Percentiles rank a stretch among this genome's conserved stretches.
Conservation (phyloP, 176 grass and related monocot genomes). For the Bonia amplexicaulis region DNA sequence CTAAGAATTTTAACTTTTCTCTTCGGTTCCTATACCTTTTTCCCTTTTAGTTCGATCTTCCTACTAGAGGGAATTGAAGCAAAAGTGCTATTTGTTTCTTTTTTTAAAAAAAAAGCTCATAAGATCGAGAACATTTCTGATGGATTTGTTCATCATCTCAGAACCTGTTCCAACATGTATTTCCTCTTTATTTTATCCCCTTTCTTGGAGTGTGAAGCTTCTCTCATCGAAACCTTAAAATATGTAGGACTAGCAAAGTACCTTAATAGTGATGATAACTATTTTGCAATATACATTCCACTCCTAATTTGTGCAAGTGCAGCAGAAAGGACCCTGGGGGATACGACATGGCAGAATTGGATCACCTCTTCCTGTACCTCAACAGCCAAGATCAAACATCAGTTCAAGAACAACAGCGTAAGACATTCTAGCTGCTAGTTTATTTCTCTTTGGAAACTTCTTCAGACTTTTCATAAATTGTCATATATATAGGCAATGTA, state of each 20-base stretch:
- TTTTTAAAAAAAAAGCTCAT: not conserved
- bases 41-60: not conserved
- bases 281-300: not conserved
- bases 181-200: not conserved
- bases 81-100: not conserved
- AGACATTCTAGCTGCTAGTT: not conserved
- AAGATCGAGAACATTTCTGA: not conserved
- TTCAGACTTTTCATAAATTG: not conserved
- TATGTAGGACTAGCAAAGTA: not conserved
- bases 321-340: constrained; percentile 37
- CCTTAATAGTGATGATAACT: not conserved
- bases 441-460: not conserved
- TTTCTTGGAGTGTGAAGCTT: constrained; percentile 7
- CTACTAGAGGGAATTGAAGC: not conserved
- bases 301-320: constrained; percentile 34
- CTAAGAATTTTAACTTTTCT: not conserved
- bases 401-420: constrained; percentile 49
- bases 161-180: not conserved
- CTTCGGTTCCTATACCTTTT: not conserved
- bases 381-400: constrained; percentile 50
- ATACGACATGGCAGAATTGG: constrained; percentile 48
- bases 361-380: constrained; percentile 50
- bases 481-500: not conserved
- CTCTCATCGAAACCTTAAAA: not conserved
- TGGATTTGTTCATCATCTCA: not conserved